A percentile compares a stretch with the other conserved stretches of the same genome.
Evolutionary conservation across 2,329 filamentous ascomycete species (phyloP).

Genomic region (Epichloe sylvatica): DNA sequence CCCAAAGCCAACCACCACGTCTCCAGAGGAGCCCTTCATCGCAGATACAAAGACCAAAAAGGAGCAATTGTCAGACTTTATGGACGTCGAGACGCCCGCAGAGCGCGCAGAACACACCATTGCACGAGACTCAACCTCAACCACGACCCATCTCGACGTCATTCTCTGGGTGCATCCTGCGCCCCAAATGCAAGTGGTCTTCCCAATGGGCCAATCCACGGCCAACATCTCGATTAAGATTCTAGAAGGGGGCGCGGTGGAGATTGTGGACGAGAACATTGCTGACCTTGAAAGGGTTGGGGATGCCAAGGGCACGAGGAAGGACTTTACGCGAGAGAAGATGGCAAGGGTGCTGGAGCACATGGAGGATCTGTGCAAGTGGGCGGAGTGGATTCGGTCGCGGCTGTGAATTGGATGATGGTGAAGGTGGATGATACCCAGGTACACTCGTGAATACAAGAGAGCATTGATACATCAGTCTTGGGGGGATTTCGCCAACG

Average conservation of each 20-base stretch:
- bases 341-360: slow-evolving; percentile 33
- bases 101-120: neutral
- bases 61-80: slow-evolving; percentile 21
- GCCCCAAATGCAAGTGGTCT: slow-evolving; percentile 37
- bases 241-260: slow-evolving; percentile 45
- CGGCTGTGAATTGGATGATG: slow-evolving; percentile 14
- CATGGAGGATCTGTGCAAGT: slow-evolving; percentile 38
- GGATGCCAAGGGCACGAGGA: slow-evolving; percentile 18
- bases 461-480: no score
- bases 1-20: neutral
- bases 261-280: slow-evolving; percentile 44
- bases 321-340: slow-evolving; percentile 25
- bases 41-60: slow-evolving; percentile 14
- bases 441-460: neutral
- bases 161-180: slow-evolving; percentile 37
- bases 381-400: slow-evolving; percentile 39
- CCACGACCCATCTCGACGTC: slow-evolving; percentile 31
- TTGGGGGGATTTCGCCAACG: no score
- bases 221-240: slow-evolving; percentile 45
- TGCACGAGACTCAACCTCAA: neutral
- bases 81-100: slow-evolving; percentile 7
- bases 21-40: neutral
- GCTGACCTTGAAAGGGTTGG: slow-evolving; percentile 11
- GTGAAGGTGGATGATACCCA: neutral
- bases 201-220: slow-evolving; percentile 34